Evolutionary conservation across 2,329 filamentous ascomycete species (phyloP).

Genomic region (Paraphaeosphaeria sporulosa): DNA sequence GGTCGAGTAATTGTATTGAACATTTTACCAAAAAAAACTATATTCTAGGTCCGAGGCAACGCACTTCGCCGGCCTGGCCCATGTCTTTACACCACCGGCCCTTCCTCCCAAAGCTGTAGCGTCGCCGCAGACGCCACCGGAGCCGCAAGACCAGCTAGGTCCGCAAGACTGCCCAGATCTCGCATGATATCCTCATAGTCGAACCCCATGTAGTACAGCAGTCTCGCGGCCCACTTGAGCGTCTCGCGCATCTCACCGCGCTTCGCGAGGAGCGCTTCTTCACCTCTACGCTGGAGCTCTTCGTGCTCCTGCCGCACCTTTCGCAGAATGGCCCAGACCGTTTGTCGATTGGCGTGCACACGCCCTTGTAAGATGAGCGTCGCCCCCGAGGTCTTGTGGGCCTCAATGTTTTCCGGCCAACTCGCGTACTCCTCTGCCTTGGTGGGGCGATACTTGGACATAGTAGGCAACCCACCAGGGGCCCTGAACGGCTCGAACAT

Average conservation of each 20-base stretch:
- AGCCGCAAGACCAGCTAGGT: conserved; percentile 42
- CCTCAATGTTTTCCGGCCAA: conserved; percentile 39
- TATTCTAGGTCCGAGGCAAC: conserved; percentile 12
- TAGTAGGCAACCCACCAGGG: conserved; percentile 42
- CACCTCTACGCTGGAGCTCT: conserved; percentile 22
- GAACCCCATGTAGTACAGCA: conserved; percentile 42
- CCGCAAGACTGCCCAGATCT: conserved; percentile 40
- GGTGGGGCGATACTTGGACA: conserved; percentile 37
- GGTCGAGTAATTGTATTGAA: background rate
- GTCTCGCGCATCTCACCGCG: conserved; percentile 35
- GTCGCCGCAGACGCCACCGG: conserved; percentile 21
- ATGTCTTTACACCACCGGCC: conserved; percentile 8
- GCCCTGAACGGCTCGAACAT: conserved; percentile 35
- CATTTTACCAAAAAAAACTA: conserved; percentile 10
- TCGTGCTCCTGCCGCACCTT: conserved; percentile 43
- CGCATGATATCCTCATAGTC: conserved; percentile 43
- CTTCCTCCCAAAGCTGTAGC: conserved; percentile 8
- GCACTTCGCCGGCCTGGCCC: conserved; percentile 28
- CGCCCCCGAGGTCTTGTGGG: conserved; percentile 37
- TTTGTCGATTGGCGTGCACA: conserved; percentile 41
- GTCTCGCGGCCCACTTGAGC: conserved; percentile 39
- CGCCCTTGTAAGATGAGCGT: conserved; percentile 39
- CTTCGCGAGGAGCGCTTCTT: conserved; percentile 21
- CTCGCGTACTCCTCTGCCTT: conserved; percentile 33
- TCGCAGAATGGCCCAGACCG: conserved; percentile 42